phyloP scores from a whole-genome alignment of 164 flowering plant species.

The Kingdonia uniflora region DNA sequence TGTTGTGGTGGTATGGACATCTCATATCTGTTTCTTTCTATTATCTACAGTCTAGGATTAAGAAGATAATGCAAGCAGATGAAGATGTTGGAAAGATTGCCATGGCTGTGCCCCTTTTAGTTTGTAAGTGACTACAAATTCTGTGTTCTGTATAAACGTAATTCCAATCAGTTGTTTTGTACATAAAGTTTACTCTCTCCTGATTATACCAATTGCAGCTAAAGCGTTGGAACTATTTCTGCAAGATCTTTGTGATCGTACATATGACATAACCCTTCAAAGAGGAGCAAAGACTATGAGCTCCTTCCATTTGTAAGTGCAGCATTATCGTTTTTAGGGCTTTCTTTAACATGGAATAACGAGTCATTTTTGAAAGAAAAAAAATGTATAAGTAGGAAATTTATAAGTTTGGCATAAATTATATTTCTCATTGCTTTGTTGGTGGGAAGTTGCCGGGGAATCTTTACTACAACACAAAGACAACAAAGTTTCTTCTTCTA shows the following conservation, averaged over 20 bases:
- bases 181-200: not conserved
- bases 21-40: too few relatives aligned
- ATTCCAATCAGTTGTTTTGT: not conserved
- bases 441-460: too few relatives aligned
- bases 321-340: too few relatives aligned
- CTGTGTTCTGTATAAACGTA: not conserved
- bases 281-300: conserved; percentile 78
- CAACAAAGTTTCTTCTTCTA: too few relatives aligned
- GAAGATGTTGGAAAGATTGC: conserved; percentile 91
- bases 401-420: too few relatives aligned
- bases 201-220: conserved; percentile 33
- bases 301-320: conserved; percentile 59
- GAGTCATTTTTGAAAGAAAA: too few relatives aligned
- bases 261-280: conserved; percentile 73
- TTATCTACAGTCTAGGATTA: conserved; percentile 57
- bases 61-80: conserved; percentile 91
- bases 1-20: too few relatives aligned
- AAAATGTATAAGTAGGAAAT: too few relatives aligned
- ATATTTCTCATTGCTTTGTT: too few relatives aligned
- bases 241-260: conserved; percentile 82
- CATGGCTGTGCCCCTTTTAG: conserved; percentile 76
- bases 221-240: conserved; percentile 79
- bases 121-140: conserved; percentile 39
- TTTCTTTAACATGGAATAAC: too few relatives aligned
- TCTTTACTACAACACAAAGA: too few relatives aligned